Evolutionary conservation across 2,329 filamentous ascomycete species (phyloP).

Genomic region (Ceratocystis diversiconidia): DNA sequence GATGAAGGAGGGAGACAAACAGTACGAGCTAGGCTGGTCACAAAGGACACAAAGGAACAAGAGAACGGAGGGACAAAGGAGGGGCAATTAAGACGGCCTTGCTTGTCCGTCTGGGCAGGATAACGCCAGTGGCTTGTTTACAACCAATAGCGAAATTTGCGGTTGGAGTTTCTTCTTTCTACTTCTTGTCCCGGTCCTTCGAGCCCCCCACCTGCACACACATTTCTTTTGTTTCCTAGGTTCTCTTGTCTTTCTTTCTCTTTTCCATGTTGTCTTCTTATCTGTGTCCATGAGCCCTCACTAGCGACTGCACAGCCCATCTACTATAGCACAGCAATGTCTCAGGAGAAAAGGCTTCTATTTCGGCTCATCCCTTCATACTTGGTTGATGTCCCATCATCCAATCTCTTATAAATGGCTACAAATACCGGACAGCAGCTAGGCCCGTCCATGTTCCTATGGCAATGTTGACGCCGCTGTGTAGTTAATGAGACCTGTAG

Average conservation of each 20-base stretch:
- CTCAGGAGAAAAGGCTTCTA: constrained; percentile 4
- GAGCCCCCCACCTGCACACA: too few species aligned
- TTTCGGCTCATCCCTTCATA: background rate
- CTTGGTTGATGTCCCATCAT: background rate
- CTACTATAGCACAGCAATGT: constrained; percentile 1
- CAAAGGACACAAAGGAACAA: background rate
- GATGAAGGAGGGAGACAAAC: background rate
- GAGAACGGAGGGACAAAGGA: background rate
- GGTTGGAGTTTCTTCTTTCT: background rate
- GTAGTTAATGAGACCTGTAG: background rate
- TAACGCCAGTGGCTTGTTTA: too few species aligned
- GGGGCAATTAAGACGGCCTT: background rate
- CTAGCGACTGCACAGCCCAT: background rate
- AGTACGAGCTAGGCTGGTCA: too few species aligned
- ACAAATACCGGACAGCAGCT: background rate
- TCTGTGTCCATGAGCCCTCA: background rate
- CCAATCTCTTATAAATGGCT: background rate
- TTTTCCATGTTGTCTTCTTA: background rate
- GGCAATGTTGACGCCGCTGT: background rate
- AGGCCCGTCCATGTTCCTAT: background rate
- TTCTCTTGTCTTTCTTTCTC: background rate
- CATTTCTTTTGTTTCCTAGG: background rate
- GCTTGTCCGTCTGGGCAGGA: background rate
- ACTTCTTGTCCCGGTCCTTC: background rate
- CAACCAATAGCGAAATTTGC: too few species aligned